These are phyloP conservation scores for Anastatica hierochuntica DNA, from an alignment of 345 rosid genomes.

Conservation along the genomic window DNA sequence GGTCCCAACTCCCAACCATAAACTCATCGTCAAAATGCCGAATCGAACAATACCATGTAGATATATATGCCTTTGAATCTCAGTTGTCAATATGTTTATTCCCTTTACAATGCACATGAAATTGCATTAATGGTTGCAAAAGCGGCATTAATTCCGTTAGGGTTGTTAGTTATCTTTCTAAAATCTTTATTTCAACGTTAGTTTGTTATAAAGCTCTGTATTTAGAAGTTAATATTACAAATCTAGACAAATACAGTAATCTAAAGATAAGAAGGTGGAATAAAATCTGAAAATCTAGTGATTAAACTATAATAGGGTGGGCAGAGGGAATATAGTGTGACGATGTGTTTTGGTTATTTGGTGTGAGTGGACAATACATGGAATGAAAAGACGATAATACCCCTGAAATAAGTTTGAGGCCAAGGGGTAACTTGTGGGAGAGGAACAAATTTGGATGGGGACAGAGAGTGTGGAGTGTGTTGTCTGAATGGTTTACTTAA, in stretches of 20 bases:
- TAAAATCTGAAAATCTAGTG: too few species aligned
- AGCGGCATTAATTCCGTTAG: slow-evolving; percentile 1
- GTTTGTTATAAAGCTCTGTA: not conserved
- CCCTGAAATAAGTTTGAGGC: slow-evolving; percentile 22
- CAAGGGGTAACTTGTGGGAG: slow-evolving; percentile 25
- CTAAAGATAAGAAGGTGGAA: too few species aligned
- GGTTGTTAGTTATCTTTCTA: not conserved
- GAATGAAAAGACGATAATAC: slow-evolving; percentile 23
- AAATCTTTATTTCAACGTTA: too few species aligned
- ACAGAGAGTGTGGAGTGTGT: slow-evolving; percentile 26
- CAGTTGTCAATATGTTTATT: too few species aligned
- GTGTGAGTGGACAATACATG: slow-evolving; percentile 50
- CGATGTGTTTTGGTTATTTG: slow-evolving; percentile 6
- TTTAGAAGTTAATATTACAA: not conserved
- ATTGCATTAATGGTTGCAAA: not conserved
- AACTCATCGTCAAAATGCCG: too few species aligned
- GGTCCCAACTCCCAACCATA: too few species aligned
- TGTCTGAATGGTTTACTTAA: slow-evolving; percentile 27
- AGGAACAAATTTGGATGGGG: slow-evolving; percentile 23
- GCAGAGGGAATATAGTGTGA: slow-evolving; percentile 17
- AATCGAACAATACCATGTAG: too few species aligned
- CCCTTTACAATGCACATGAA: not conserved
- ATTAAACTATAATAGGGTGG: slow-evolving; percentile 1
- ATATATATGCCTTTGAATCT: too few species aligned
- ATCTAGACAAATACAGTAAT: slow-evolving; percentile 9